phyloP scores from a whole-genome alignment of 1,139 yeast species.

The Meyerozyma carpophila region DNA sequence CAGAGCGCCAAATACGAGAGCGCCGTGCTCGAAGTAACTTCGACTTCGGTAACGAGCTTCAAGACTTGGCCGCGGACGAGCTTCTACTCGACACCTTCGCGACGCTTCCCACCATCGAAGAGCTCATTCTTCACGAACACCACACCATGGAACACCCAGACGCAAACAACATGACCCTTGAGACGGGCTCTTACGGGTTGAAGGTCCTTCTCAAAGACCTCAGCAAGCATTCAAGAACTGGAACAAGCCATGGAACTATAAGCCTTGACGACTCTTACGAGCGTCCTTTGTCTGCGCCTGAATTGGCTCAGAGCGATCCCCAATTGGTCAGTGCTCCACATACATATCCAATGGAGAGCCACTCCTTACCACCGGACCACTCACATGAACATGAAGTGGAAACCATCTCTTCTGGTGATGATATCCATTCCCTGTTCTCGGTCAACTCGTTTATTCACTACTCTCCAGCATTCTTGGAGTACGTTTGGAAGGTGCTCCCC shows the following conservation, averaged over 20 bases:
- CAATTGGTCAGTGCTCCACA: background rate
- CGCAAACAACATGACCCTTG: slow-evolving; percentile 13
- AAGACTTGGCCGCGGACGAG: slow-evolving; percentile 11
- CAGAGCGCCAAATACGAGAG: slow-evolving; percentile 17
- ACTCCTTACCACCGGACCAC: background rate
- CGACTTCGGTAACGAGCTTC: slow-evolving; percentile 5
- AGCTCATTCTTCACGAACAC: slow-evolving; percentile 19
- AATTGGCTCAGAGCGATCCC: background rate
- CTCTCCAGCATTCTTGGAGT: background rate
- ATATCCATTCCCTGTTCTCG: background rate
- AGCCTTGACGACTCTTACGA: slow-evolving; percentile 7
- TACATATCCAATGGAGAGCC: background rate
- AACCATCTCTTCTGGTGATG: background rate
- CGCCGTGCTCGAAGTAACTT: slow-evolving; percentile 27
- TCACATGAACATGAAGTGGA: background rate
- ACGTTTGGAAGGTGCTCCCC: background rate
- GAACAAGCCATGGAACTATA: slow-evolving; percentile 4
- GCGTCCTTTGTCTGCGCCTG: slow-evolving; percentile 15
- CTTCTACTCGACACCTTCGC: slow-evolving; percentile 20
- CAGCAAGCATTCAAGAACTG: slow-evolving; percentile 19
- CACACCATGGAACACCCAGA: slow-evolving; percentile 41
- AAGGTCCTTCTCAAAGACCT: slow-evolving; percentile 29
- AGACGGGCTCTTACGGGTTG: slow-evolving; percentile 30
- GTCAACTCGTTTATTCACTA: background rate
- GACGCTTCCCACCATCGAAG: slow-evolving; percentile 30